A percentile compares a stretch with the other conserved stretches of the same genome.
These are phyloP conservation scores for Penicillium desertorum DNA, from an alignment of 495 filamentous ascomycete genomes.

Conservation along the genomic window DNA sequence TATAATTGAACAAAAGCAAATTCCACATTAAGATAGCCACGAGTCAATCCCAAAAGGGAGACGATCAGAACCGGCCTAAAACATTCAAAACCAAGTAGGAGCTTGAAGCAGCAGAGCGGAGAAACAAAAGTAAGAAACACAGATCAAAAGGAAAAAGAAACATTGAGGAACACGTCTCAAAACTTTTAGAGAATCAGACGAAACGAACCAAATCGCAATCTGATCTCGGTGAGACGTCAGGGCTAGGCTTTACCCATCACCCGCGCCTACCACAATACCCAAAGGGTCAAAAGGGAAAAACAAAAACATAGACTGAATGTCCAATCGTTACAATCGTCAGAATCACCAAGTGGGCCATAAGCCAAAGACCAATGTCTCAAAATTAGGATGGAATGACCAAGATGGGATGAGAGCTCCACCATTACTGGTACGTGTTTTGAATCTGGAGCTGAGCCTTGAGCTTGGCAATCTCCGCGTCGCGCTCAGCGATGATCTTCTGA, in stretches of 20 bases:
- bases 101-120: slow-evolving; percentile 11
- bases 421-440: slow-evolving; percentile 25
- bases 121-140: slow-evolving; percentile 21
- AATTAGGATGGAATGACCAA: slow-evolving; percentile 4
- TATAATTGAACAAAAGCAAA: slow-evolving; percentile 14
- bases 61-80: slow-evolving; percentile 55
- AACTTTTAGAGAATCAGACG: slow-evolving; percentile 27
- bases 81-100: slow-evolving; percentile 6
- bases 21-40: slow-evolving; percentile 42
- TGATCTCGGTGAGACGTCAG: slow-evolving; percentile 31
- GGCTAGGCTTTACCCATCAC: slow-evolving; percentile 34
- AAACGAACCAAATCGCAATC: slow-evolving; percentile 5
- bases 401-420: slow-evolving; percentile 12
- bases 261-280: slow-evolving; percentile 36
- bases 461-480: slow-evolving; percentile 62
- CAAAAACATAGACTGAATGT: slow-evolving; percentile 10
- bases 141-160: slow-evolving; percentile 26
- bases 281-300: slow-evolving; percentile 12
- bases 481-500: slow-evolving; percentile 48
- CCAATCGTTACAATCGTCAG: slow-evolving; percentile 9
- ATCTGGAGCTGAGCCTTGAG: slow-evolving; percentile 32
- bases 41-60: slow-evolving; percentile 55
- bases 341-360: background rate
- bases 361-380: slow-evolving; percentile 2
- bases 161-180: slow-evolving; percentile 20